phyloP scores from a whole-genome alignment of 257 asterid genomes.

The Euphrasia confusa region DNA sequence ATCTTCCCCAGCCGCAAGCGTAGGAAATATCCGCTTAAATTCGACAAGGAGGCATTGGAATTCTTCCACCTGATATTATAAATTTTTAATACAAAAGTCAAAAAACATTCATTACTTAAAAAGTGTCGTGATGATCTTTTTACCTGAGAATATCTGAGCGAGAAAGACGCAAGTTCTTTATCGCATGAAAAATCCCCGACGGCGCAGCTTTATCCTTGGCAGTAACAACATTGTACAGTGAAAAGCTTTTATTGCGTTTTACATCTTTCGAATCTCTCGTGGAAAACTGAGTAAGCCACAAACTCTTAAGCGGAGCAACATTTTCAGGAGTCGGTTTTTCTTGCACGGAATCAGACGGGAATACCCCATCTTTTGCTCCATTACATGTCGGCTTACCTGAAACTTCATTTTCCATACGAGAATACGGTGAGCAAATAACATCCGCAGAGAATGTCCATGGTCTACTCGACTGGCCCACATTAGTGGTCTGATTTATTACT shows the following conservation, averaged over 20 bases:
- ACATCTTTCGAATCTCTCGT: conserved; percentile 15
- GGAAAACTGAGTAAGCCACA: neutral
- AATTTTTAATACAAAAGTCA: conserved; percentile 24
- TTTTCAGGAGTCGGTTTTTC: neutral
- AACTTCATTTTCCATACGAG: too few relatives aligned
- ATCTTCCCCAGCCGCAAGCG: conserved; percentile 50
- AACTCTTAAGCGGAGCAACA: neutral
- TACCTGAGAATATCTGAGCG: conserved; percentile 72
- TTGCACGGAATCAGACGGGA: neutral
- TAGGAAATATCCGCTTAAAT: conserved; percentile 54
- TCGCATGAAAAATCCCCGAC: conserved; percentile 43
- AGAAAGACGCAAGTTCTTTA: conserved; percentile 60
- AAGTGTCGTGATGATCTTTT: too few relatives aligned
- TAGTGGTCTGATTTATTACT: neutral
- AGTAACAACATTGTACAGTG: conserved; percentile 9
- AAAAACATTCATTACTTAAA: neutral
- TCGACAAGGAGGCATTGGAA: conserved; percentile 32
- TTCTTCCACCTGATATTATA: conserved; percentile 51
- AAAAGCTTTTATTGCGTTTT: conserved; percentile 2
- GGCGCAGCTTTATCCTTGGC: conserved; percentile 14
- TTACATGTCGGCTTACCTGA: too few relatives aligned
- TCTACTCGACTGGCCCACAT: too few relatives aligned
- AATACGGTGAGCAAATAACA: too few relatives aligned
- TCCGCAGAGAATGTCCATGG: too few relatives aligned
- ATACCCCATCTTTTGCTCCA: too few relatives aligned